phyloP scores from a whole-genome alignment of 2,329 filamentous ascomycete species.

The Colletotrichum paranaense region DNA sequence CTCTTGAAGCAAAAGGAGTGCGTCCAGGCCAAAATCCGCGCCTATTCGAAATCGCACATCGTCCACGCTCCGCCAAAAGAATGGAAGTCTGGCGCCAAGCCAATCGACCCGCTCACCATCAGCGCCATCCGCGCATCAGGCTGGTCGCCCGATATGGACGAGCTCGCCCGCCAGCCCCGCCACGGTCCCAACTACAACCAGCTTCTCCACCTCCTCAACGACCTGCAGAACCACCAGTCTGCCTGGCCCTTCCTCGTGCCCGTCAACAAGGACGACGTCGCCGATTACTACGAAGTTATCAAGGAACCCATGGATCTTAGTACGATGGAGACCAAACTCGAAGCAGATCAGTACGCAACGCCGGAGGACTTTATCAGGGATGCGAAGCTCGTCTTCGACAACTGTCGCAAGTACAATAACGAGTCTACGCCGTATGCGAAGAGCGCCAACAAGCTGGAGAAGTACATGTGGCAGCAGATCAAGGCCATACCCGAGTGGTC shows the following conservation, averaged over 20 bases:
- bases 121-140: constrained; percentile 90
- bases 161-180: constrained; percentile 91
- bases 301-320: constrained; percentile 96
- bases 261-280: constrained; percentile 94
- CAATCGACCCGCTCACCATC: constrained; percentile 88
- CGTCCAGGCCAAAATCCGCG: constrained; percentile 93
- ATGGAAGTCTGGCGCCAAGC: constrained; percentile 80
- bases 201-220: constrained; percentile 90
- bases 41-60: constrained; percentile 88
- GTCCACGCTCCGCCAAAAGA: constrained; percentile 86
- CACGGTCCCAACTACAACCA: constrained; percentile 98
- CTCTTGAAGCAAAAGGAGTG: constrained; percentile 96
- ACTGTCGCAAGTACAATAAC: constrained; percentile 96
- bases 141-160: constrained; percentile 98
- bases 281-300: constrained; percentile 99
- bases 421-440: constrained; percentile 96
- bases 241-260: constrained; percentile 96
- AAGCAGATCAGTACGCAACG: constrained; percentile 89
- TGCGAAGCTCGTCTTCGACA: constrained; percentile 89
- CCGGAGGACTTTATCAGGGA: constrained; percentile 95
- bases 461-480: constrained; percentile 95
- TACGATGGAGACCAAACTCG: constrained; percentile 96
- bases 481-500: constrained; percentile 95
- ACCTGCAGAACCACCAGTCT: constrained; percentile 92
- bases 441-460: constrained; percentile 90